Conservation (phyloP, 352 stramenopile species). For the Phytophthora boehmeriae region DNA sequence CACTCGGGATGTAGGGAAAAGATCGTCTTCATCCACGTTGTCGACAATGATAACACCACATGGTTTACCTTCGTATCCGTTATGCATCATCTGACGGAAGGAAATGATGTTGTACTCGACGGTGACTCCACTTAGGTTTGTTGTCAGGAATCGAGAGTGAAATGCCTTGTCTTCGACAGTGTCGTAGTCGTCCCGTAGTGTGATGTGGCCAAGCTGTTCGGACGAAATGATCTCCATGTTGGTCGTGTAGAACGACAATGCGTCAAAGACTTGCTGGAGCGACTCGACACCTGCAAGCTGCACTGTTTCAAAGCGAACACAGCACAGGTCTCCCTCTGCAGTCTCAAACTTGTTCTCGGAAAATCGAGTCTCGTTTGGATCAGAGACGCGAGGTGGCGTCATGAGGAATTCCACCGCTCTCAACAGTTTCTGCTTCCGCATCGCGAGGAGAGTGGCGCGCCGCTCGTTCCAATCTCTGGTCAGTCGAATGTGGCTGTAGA, state of each 20-base stretch:
- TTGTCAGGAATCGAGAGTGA: conserved; percentile 35
- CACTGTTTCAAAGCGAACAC: conserved; percentile 36
- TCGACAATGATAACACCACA: conserved; percentile 22
- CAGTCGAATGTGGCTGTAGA: conserved; percentile 35
- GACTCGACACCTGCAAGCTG: conserved; percentile 32
- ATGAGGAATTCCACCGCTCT: conserved; percentile 34
- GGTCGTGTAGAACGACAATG: conserved; percentile 29
- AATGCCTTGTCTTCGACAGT: conserved; percentile 25
- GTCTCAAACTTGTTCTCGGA: conserved; percentile 39
- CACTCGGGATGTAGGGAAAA: conserved; percentile 29
- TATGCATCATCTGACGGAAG: conserved; percentile 28
- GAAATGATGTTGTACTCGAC: conserved; percentile 35
- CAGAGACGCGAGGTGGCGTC: conserved; percentile 7
- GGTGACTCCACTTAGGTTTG: conserved; percentile 22
- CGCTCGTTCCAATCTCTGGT: conserved; percentile 29
- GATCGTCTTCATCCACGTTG: conserved; percentile 35
- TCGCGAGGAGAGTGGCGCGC: conserved; percentile 14
- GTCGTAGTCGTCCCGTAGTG: conserved; percentile 46
- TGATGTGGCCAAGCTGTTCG: conserved; percentile 38
- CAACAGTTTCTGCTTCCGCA: conserved; percentile 23
- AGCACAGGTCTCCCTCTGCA: conserved; percentile 31
- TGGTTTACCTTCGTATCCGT: conserved; percentile 9
- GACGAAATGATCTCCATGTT: conserved; percentile 54
- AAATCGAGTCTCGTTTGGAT: conserved; percentile 21
- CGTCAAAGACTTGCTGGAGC: conserved; percentile 42